Base-by-base conservation (phyloP, 371 early-diverging fungal genomes). In the Fennellomyces sp. region DNA sequence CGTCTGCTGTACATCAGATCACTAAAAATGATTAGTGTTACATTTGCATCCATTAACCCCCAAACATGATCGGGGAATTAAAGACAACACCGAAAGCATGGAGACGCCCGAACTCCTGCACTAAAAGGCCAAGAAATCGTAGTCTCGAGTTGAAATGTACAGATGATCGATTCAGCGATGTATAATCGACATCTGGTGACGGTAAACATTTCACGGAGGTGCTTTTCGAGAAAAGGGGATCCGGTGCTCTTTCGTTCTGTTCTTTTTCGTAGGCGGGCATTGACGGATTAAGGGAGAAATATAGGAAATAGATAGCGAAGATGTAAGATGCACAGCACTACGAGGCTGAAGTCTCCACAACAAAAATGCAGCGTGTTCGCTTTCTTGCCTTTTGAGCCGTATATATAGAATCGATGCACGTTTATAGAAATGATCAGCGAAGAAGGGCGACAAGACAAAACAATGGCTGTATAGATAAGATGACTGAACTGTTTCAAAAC, bases 21-120 rank as follows among this genome's bases (percentile, higher is more conserved):
- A n/a, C n/a, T n/a, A n/a, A n/a, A n/a, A n/a, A 33, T 8, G 13
- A 33, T 33, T 13, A 33, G 35, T 33, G 35, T 33, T 33, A 33
- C 35, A 33, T 33, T 33, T 33, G 35, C 35, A 33, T 6, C 6
- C 41, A 41, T 41, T 19, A 41, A 41, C 39, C 5, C 39, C 10
- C 39, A 39, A 15, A 39, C 39, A 10, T 39, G 45, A 45, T 45
- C 45, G 45, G 45, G n/a, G 45, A 45, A 45, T 45, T 45, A 45
- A 45, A 45, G 45, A 21, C 45, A 17, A 45, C 45, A 21, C 10
- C 45, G n/a, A 33, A 33, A 33, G 35, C 35, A 33, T 21, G 39
- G 15, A n/a, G 39, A 39, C n/a, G 10, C 10, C 5, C 17, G 13
- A 39, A 39, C 39, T 39, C 45, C 21, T 45, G 45, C 21, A 45